These are phyloP conservation scores for Leccinum rimulosum DNA, from an alignment of 768 basidiomycete genomes.

Conservation along the genomic window DNA sequence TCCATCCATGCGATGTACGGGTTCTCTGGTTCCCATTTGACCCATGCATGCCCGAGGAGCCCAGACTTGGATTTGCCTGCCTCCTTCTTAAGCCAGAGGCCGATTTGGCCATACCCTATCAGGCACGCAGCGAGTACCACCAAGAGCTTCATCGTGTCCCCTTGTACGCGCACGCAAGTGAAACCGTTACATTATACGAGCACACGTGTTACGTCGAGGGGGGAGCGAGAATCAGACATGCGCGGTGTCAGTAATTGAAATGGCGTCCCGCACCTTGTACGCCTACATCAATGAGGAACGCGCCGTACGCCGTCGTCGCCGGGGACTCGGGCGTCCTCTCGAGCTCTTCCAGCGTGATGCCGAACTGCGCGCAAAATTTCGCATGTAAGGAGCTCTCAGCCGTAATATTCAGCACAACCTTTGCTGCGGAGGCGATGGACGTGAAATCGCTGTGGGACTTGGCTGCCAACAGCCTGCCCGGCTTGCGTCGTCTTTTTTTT, in stretches of 20 bases:
- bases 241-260: neutral
- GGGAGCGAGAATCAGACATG: neutral
- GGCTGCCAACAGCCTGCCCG: conserved; percentile 63
- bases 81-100: conserved; percentile 73
- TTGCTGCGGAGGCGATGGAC: conserved; percentile 59
- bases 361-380: conserved; percentile 68
- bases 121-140: conserved; percentile 85
- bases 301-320: conserved; percentile 82
- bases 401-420: conserved; percentile 61
- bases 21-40: conserved; percentile 57
- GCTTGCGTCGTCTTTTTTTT: neutral
- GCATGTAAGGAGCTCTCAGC: conserved; percentile 73
- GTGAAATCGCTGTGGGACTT: conserved; percentile 63
- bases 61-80: conserved; percentile 32
- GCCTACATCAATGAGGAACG: conserved; percentile 79
- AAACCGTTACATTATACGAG: neutral
- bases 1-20: conserved; percentile 76
- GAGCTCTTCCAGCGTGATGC: conserved; percentile 59
- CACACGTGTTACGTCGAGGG: too few relatives aligned
- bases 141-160: conserved; percentile 68
- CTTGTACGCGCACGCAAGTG: conserved; percentile 30
- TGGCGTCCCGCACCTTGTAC: conserved; percentile 36
- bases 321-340: conserved; percentile 61
- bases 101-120: conserved; percentile 91
- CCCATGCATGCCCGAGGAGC: conserved; percentile 38